Evolutionary conservation across 208 protist species (phyloP).

Genomic region (Angomonas ambiguus): DNA sequence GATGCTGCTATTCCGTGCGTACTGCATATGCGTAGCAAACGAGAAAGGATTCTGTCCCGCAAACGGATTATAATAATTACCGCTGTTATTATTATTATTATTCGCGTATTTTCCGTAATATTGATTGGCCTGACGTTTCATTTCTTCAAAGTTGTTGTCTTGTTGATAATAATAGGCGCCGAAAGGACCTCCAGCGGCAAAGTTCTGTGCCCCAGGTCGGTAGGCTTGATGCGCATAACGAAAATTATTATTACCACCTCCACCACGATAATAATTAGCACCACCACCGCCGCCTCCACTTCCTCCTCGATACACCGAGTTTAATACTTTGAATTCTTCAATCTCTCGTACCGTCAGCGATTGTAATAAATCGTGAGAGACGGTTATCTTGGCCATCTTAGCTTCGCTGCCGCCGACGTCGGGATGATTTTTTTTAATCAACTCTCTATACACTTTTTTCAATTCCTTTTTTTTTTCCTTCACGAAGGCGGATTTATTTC

Average conservation of each 20-base stretch:
- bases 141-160: slow-evolving; percentile 33
- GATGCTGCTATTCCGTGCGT: slow-evolving; percentile 39
- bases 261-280: background rate
- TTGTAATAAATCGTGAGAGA: slow-evolving; percentile 65
- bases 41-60: slow-evolving; percentile 47
- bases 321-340: slow-evolving; percentile 56
- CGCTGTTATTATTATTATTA: background rate
- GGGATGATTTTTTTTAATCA: slow-evolving; percentile 67
- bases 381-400: slow-evolving; percentile 69
- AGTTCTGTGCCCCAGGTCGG: background rate
- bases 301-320: slow-evolving; percentile 27
- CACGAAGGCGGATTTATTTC: background rate
- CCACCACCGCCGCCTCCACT: slow-evolving; percentile 3
- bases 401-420: slow-evolving; percentile 71
- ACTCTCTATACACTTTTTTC: slow-evolving; percentile 49
- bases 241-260: slow-evolving; percentile 16
- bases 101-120: slow-evolving; percentile 21
- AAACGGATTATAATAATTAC: slow-evolving; percentile 62
- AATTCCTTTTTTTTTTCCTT: slow-evolving; percentile 11
- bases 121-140: slow-evolving; percentile 20
- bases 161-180: slow-evolving; percentile 33
- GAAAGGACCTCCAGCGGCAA: slow-evolving; percentile 10
- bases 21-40: slow-evolving; percentile 34
- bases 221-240: slow-evolving; percentile 17
- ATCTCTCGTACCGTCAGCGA: slow-evolving; percentile 46